phyloP scores from a whole-genome alignment of 2,329 filamentous ascomycete species.

The Xylaria sp. region DNA sequence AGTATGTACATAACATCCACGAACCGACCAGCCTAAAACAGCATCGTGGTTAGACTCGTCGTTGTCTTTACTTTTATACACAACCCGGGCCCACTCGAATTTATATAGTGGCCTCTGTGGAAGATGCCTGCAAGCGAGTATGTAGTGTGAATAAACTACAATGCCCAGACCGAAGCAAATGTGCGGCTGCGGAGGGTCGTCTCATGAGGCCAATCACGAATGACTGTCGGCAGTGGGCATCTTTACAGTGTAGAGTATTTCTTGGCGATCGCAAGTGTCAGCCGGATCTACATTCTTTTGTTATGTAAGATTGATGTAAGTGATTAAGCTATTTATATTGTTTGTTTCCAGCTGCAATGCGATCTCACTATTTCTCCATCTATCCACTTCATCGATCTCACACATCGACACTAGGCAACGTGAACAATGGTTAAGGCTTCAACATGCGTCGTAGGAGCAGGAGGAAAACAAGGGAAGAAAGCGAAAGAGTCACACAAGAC shows the following conservation, averaged over 20 bases:
- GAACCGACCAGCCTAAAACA: no score
- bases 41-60: no score
- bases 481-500: conserved; percentile 53
- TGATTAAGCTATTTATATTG: background rate
- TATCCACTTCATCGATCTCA: background rate
- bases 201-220: background rate
- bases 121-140: no score
- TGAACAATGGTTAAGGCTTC: background rate
- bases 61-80: no score
- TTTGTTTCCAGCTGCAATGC: background rate
- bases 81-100: no score
- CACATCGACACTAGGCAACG: background rate
- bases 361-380: background rate
- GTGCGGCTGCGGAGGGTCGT: no score
- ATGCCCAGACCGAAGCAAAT: no score
- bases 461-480: conserved; percentile 66
- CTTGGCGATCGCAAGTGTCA: conserved; percentile 19
- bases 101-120: no score
- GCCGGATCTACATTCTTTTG: conserved; percentile 19
- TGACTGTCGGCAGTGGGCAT: background rate
- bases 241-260: no score
- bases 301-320: conserved; percentile 16
- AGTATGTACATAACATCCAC: no score
- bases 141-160: background rate
- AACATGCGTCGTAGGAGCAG: background rate